A percentile compares a stretch with the other conserved stretches of the same genome.
phyloP scores from a whole-genome alignment of 805 yeast genomes.

The Metschnikowia sp. region DNA sequence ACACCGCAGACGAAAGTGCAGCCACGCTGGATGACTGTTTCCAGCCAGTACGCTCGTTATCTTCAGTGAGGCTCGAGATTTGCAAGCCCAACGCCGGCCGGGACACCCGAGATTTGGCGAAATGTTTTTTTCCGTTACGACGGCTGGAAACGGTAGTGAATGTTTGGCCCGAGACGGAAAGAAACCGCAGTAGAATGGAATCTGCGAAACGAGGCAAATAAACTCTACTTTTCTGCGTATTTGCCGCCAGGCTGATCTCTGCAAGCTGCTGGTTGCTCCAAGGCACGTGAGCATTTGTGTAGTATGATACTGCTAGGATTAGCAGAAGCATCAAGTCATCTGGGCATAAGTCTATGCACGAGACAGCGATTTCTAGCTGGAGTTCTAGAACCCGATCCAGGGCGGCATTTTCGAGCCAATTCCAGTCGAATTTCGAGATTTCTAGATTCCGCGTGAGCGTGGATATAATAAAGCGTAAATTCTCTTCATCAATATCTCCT shows the following conservation, averaged over 20 bases:
- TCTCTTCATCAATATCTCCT: neutral
- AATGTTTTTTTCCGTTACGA: neutral
- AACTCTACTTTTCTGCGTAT: neutral
- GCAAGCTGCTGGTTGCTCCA: constrained; percentile 21
- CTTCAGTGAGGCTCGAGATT: constrained; percentile 15
- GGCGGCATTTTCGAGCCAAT: constrained; percentile 5
- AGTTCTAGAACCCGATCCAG: neutral
- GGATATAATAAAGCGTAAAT: neutral
- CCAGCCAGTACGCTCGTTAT: constrained; percentile 27
- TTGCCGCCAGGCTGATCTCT: neutral
- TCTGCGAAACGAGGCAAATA: neutral
- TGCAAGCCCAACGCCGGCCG: constrained; percentile 19
- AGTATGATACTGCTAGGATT: constrained; percentile 15
- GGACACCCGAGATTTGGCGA: constrained; percentile 7
- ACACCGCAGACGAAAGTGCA: constrained; percentile 26
- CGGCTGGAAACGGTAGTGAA: constrained; percentile 3
- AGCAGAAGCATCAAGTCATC: constrained; percentile 6
- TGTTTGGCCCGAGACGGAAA: constrained; percentile 1
- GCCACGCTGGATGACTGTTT: constrained; percentile 22
- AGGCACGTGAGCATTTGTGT: constrained; percentile 28
- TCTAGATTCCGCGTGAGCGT: constrained; percentile 1
- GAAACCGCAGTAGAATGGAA: constrained; percentile 1
- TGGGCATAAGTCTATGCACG: constrained; percentile 2
- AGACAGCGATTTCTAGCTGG: constrained; percentile 9
- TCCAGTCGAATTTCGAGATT: neutral